Conservation (phyloP, 2,329 filamentous ascomycete genomes). For the Malbranchea zuffiana region DNA sequence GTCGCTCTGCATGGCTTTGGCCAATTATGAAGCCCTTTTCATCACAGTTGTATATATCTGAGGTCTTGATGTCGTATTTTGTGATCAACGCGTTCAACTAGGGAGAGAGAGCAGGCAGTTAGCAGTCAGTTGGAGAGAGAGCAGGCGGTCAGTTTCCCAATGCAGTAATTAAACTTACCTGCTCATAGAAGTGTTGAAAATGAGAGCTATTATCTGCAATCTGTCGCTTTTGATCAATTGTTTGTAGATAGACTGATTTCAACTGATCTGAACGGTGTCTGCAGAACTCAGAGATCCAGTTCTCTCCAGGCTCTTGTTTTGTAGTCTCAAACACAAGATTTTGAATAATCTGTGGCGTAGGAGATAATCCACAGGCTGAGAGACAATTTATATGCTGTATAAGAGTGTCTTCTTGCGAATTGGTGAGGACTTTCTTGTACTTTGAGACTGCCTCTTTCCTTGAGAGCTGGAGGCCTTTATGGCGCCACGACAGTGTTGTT, state of each 20-base stretch:
- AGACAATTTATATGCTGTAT: too few species aligned
- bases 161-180: conserved; percentile 1
- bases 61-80: not conserved
- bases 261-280: not conserved
- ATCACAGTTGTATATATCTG: conserved; percentile 7
- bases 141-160: not conserved
- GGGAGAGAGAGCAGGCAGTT: not conserved
- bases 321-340: not conserved
- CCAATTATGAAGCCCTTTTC: conserved; percentile 6
- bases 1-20: not conserved
- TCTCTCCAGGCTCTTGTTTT: not conserved
- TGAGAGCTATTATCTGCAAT: conserved; percentile 5
- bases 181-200: conserved; percentile 4
- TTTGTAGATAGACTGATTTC: not conserved
- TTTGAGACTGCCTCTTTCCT: too few species aligned
- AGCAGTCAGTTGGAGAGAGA: too few species aligned
- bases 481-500: too few species aligned
- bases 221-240: conserved; percentile 4
- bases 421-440: too few species aligned
- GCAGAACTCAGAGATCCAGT: not conserved
- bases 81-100: not conserved
- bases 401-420: too few species aligned
- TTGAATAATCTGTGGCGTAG: not conserved
- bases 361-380: not conserved
- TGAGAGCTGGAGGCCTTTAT: too few species aligned